Conservation (phyloP, 176 grass and related monocot genomes). For the Oryza meyeriana region DNA sequence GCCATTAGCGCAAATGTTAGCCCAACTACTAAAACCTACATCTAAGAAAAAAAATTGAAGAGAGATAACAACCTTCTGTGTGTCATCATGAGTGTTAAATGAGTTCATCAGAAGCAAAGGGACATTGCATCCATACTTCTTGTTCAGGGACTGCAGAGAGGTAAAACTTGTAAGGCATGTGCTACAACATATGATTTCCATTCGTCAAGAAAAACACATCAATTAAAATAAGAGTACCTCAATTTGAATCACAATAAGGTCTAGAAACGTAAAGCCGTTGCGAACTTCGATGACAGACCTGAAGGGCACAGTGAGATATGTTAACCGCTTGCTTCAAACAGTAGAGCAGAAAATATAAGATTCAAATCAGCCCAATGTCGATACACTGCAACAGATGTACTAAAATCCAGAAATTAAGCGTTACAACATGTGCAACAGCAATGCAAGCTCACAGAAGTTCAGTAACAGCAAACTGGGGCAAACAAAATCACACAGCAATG, state of each 20-base stretch:
- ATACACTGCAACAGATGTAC: not conserved
- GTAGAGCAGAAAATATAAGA: not conserved
- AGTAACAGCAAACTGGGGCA: not conserved
- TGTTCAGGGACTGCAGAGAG: slow-evolving; percentile 82
- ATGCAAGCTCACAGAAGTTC: not conserved
- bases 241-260: slow-evolving; percentile 99
- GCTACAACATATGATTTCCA: not conserved
- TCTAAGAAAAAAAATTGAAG: not conserved
- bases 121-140: slow-evolving; percentile 97
- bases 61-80: slow-evolving; percentile 54
- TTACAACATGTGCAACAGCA: not conserved
- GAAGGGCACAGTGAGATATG: not conserved
- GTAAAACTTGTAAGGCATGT: slow-evolving; percentile 33
- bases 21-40: not conserved
- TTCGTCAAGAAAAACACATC: not conserved
- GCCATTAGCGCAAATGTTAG: slow-evolving; percentile 19
- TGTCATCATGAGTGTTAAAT: slow-evolving; percentile 98
- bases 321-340: not conserved
- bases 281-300: slow-evolving; percentile 99
- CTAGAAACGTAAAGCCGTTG: slow-evolving; percentile 97
- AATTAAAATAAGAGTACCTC: slow-evolving; percentile 60
- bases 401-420: not conserved
- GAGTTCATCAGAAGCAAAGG: slow-evolving; percentile 97
- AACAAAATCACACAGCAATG: not conserved
- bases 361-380: not conserved